phyloP scores from a whole-genome alignment of 176 grass and related monocot species.

The Raddia guianensis region DNA sequence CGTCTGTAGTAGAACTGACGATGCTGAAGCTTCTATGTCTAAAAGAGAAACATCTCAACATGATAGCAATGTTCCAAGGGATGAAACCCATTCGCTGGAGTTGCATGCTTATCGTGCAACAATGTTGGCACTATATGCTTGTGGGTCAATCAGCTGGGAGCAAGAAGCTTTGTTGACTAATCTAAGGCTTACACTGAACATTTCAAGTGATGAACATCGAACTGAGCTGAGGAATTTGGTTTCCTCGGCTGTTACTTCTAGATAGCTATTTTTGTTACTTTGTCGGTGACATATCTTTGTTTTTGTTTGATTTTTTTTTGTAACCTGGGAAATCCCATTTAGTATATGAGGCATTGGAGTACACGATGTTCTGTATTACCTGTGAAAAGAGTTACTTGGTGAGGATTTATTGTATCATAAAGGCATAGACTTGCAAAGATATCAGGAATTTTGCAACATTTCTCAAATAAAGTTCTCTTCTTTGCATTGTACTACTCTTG shows the following conservation, averaged over 20 bases:
- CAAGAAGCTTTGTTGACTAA: constrained; percentile 82
- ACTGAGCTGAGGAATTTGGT: constrained; percentile 66
- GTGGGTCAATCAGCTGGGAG: constrained; percentile 84
- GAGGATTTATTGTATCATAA: constrained; percentile 30
- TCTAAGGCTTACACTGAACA: constrained; percentile 75
- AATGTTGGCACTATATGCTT: constrained; percentile 68
- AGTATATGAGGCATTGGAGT: constrained; percentile 31
- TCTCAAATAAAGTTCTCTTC: not conserved
- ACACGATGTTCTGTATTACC: constrained; percentile 30
- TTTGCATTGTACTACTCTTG: constrained; percentile 1
- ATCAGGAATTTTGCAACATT: constrained; percentile 25
- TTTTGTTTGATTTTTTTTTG: constrained; percentile 38
- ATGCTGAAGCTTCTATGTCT: constrained; percentile 45
- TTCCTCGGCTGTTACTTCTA: constrained; percentile 49
- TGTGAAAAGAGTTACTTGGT: constrained; percentile 34
- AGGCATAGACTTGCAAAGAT: constrained; percentile 23
- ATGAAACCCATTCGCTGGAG: constrained; percentile 67
- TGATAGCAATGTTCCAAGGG: constrained; percentile 20
- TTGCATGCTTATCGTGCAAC: constrained; percentile 75
- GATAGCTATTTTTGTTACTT: constrained; percentile 43
- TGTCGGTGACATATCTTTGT: constrained; percentile 27
- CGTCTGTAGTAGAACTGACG: constrained; percentile 50
- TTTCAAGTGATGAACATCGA: constrained; percentile 81
- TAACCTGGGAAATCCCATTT: constrained; percentile 38
- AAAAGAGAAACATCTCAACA: constrained; percentile 53